Base-by-base conservation (phyloP, 352 stramenopile species). In the Phytophthora cactorum region DNA sequence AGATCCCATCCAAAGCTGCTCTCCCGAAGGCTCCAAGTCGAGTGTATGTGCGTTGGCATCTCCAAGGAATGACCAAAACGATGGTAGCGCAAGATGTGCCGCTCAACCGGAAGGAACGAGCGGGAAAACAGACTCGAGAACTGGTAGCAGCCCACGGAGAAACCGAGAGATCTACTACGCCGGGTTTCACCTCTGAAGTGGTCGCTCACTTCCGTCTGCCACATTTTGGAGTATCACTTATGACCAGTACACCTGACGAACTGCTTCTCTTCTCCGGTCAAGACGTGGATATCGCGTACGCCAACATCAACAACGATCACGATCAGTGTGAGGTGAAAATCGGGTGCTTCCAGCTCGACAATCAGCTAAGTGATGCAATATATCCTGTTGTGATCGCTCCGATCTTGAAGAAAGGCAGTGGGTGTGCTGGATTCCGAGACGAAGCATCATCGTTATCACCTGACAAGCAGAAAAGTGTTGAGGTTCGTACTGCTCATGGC, bases 321-420 rank as follows among this genome's bases (percentile, higher is more conserved):
- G 86, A 95, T 49, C 79, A 93, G 52, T 84, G 90, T 25, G 89
- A 96, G 65, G 63, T 96, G 39, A 93, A 93, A 51, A 81, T 96
- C 27, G 79, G 84, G 4, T 89, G 79, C 17, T 84, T 96, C 38
- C 88, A 96, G 68, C 78, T 96, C 0, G 89, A 96, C 51, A 96
- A 95, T 36, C 88, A 96, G 44, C 67, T 93, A 9, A 75, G 67
- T 27, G 82, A 78, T 2, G 84, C 89, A 3, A 76, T 93, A 29
- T 96, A 94, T 49, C 88, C 89, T 3, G 88, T 96, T 8, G 77
- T 95, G 2, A 92, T 96, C 39, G 92, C 86, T 1, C 84, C 87
- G 1, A 79, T 88, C 32, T 79, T 86, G 10, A 79, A 83, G 14
- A 85, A 78, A 47, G 53, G 43, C 1, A 63, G 57, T 14, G 68